Conservation (phyloP, 805 yeast genomes). For the Candida vaughaniae region DNA sequence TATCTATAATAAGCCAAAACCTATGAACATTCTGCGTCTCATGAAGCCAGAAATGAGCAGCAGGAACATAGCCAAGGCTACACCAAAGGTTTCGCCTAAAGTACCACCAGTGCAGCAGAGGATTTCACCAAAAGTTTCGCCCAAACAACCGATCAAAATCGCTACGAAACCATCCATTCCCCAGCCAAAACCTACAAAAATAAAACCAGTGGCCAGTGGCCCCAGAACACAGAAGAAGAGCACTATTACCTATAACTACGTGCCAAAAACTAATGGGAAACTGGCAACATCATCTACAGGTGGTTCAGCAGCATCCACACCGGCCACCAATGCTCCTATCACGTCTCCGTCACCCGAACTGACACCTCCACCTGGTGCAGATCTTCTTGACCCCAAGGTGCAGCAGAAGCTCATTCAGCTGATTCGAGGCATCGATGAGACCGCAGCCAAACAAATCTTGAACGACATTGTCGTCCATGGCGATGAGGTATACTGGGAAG, state of each 20-base stretch:
- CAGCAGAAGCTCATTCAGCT: slow-evolving; percentile 44
- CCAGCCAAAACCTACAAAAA: too few species aligned
- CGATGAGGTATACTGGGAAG: slow-evolving; percentile 92
- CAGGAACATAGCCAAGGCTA: not conserved
- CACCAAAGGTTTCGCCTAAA: not conserved
- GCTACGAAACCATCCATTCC: too few species aligned
- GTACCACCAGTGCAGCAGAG: not conserved
- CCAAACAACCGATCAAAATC: too few species aligned
- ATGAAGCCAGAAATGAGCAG: slow-evolving; percentile 21
- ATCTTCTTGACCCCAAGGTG: slow-evolving; percentile 22
- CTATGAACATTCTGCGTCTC: slow-evolving; percentile 32
- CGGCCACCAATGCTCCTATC: not conserved
- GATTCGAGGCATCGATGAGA: slow-evolving; percentile 70
- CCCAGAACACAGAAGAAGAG: slow-evolving; percentile 18
- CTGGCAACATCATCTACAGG: slow-evolving; percentile 6
- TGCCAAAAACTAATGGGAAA: slow-evolving; percentile 12
- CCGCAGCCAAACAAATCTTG: slow-evolving; percentile 78
- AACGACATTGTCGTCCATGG: slow-evolving; percentile 88
- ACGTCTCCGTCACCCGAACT: not conserved
- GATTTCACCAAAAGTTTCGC: not conserved
- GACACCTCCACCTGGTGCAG: slow-evolving; percentile 2
- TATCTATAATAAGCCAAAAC: slow-evolving; percentile 39
- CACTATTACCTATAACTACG: slow-evolving; percentile 34
- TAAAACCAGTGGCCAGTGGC: not conserved
- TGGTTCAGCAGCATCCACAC: not conserved